phyloP scores from a whole-genome alignment of 228 moss, liverwort and hornwort genomes.

The Sphagnum magellanicum region DNA sequence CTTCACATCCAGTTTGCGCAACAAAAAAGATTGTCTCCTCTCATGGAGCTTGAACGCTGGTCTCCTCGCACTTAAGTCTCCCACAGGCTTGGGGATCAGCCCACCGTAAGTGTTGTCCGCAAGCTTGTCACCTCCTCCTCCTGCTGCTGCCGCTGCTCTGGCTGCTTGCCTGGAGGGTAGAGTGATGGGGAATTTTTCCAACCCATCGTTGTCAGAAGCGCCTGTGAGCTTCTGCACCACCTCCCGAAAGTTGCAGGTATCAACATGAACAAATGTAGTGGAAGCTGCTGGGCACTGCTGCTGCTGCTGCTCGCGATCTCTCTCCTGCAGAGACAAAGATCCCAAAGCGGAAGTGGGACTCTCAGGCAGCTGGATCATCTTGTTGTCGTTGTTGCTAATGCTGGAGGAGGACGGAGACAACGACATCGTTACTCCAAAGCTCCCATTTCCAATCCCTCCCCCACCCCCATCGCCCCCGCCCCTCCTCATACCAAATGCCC shows the following conservation, averaged over 20 bases:
- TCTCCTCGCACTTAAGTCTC: constrained; percentile 47
- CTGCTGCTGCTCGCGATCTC: constrained; percentile 23
- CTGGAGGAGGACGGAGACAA: too few relatives aligned
- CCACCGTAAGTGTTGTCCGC: constrained; percentile 42
- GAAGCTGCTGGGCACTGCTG: constrained; percentile 24
- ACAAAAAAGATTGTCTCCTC: constrained; percentile 40
- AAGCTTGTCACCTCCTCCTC: constrained; percentile 17
- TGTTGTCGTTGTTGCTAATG: too few relatives aligned
- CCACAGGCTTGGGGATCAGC: constrained; percentile 48
- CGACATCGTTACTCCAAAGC: too few relatives aligned
- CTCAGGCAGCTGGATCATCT: too few relatives aligned
- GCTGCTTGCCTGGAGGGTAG: constrained; percentile 42
- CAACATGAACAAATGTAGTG: constrained; percentile 53
- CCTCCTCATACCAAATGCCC: too few relatives aligned
- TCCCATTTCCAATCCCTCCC: too few relatives aligned
- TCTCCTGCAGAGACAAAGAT: constrained; percentile 31
- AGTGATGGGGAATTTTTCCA: constrained; percentile 58
- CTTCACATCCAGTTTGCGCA: constrained; percentile 51
- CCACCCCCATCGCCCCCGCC: too few relatives aligned
- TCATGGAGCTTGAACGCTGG: constrained; percentile 57
- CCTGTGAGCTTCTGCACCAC: constrained; percentile 58
- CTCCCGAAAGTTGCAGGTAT: constrained; percentile 54
- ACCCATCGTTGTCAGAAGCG: constrained; percentile 41
- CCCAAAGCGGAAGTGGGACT: constrained; percentile 8
- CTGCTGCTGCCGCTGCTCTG: constrained; percentile 2